These are phyloP conservation scores for Dalbergia cultrata DNA, from an alignment of 306 rosid genomes.

Conservation along the genomic window DNA sequence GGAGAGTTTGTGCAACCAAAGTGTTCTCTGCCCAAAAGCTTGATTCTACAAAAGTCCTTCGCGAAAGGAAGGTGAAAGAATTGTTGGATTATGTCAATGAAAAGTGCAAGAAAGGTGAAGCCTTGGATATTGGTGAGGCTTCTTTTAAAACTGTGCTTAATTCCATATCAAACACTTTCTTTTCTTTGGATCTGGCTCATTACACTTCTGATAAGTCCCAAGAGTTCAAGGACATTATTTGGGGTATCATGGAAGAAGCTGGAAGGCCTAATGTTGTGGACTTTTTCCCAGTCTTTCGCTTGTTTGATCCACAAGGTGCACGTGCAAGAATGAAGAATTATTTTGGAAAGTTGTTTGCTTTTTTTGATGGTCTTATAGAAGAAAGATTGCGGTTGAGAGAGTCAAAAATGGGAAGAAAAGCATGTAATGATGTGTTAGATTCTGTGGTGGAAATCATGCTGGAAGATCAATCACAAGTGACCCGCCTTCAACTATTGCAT, in stretches of 20 bases:
- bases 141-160: constrained; percentile 8
- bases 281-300: constrained; percentile 1
- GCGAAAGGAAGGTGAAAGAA: constrained; percentile 14
- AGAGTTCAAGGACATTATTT: constrained; percentile 18
- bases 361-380: constrained; percentile 27
- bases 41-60: background rate
- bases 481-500: background rate
- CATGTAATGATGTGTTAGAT: constrained; percentile 34
- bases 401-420: background rate
- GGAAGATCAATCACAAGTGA: background rate
- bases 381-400: constrained; percentile 24
- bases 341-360: background rate
- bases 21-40: constrained; percentile 6
- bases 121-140: constrained; percentile 35
- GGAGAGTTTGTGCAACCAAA: constrained; percentile 4
- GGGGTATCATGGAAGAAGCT: constrained; percentile 9
- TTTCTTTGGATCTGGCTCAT: constrained; percentile 33
- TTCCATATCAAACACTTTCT: constrained; percentile 19
- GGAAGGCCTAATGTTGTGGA: constrained; percentile 35
- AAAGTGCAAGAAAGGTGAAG: constrained; percentile 1
- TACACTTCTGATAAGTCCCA: constrained; percentile 20
- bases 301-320: constrained; percentile 47
- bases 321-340: background rate
- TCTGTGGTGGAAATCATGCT: constrained; percentile 24
- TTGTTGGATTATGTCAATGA: background rate